A percentile compares a stretch with the other conserved stretches of the same genome.
Conservation (phyloP, 768 basidiomycete species). For the Trametes coccinea region DNA sequence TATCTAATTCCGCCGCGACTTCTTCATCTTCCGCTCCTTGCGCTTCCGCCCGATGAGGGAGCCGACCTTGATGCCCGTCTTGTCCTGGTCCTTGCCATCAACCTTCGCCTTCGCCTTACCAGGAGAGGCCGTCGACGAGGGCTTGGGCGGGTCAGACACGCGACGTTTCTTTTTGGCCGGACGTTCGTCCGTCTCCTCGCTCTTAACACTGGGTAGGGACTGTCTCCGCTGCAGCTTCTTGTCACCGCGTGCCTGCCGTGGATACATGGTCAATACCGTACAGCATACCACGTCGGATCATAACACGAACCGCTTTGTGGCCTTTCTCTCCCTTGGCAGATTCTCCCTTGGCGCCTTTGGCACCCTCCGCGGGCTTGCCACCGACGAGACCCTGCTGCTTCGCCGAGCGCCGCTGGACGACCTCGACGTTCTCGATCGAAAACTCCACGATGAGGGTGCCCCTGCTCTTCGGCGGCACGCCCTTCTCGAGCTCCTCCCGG, state of each 20-base stretch:
- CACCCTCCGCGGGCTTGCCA: not conserved
- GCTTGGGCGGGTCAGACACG: conserved; percentile 24
- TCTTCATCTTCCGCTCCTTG: conserved; percentile 56
- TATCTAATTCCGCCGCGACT: conserved; percentile 16
- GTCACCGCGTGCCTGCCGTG: conserved; percentile 7
- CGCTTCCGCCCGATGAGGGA: conserved; percentile 81
- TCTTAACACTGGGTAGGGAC: conserved; percentile 24
- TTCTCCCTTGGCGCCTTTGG: conserved; percentile 2
- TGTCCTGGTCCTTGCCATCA: conserved; percentile 14
- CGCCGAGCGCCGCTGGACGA: conserved; percentile 73
- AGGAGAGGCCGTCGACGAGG: not conserved
- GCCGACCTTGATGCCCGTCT: conserved; percentile 51
- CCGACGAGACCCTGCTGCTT: conserved; percentile 33
- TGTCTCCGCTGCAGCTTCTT: conserved; percentile 19
- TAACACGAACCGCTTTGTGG: conserved; percentile 6
- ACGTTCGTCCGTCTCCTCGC: conserved; percentile 37
- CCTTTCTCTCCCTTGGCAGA: not conserved
- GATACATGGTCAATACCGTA: not conserved
- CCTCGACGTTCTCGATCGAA: conserved; percentile 92
- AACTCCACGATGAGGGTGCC: conserved; percentile 87
- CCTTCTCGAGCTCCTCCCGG: conserved; percentile 54
- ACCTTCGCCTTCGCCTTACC: conserved; percentile 18
- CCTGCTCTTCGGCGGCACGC: conserved; percentile 42
- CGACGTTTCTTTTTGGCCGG: conserved; percentile 46
- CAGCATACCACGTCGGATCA: not conserved